These are phyloP conservation scores for Fusarium floridanum DNA, from an alignment of 2,329 filamentous ascomycete species.

Conservation along the genomic window DNA sequence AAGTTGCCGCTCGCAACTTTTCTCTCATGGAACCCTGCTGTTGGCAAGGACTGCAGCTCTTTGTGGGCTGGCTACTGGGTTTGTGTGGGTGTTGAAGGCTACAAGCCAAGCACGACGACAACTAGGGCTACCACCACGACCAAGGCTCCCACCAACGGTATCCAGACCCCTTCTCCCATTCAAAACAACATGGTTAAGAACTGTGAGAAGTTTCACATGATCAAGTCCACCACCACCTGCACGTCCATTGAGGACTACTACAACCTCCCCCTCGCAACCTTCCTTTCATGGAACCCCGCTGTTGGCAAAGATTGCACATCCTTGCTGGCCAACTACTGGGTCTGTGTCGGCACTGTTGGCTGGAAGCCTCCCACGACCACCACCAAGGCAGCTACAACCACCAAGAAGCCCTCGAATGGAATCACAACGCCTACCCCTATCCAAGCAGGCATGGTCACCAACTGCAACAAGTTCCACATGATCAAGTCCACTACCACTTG, in stretches of 20 bases:
- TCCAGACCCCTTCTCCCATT: background rate
- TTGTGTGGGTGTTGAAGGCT: background rate
- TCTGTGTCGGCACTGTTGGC: background rate
- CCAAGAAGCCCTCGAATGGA: conserved; percentile 19
- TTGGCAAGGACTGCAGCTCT: background rate
- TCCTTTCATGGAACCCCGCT: conserved; percentile 38
- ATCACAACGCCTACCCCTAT: conserved; percentile 42
- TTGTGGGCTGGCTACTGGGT: background rate
- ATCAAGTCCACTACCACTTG: background rate
- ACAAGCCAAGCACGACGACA: background rate
- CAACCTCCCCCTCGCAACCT: conserved; percentile 11
- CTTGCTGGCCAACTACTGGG: conserved; percentile 13
- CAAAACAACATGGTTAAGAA: conserved; percentile 36
- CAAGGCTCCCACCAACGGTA: background rate
- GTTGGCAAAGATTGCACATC: conserved; percentile 20
- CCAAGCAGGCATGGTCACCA: background rate
- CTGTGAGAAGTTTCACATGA: conserved; percentile 38
- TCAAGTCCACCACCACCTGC: conserved; percentile 27
- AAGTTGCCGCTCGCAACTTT: background rate
- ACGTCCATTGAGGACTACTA: conserved; percentile 10
- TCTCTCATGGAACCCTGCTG: background rate
- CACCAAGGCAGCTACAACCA: background rate
- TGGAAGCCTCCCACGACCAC: background rate
- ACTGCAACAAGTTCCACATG: background rate
- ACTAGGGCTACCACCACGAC: background rate